A percentile compares a stretch with the other conserved stretches of the same genome.
Evolutionary conservation across 2,329 filamentous ascomycete species (phyloP).

Genomic region (Alternaria longipes): DNA sequence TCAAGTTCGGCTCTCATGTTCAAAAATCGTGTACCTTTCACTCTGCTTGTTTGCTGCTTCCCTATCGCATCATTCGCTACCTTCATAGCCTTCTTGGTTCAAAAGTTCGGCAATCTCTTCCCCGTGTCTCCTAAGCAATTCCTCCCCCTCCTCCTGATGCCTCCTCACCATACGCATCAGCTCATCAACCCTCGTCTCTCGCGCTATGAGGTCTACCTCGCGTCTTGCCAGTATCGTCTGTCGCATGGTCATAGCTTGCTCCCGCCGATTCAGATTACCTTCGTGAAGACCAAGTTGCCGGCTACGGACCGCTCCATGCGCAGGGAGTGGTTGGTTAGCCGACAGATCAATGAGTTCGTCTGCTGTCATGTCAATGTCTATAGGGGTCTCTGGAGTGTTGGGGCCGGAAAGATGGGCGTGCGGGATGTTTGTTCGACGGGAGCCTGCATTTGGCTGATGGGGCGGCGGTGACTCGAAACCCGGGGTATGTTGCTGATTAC

Average conservation of each 20-base stretch:
- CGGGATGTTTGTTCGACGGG: background rate
- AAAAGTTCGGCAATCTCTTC: background rate
- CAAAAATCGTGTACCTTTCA: background rate
- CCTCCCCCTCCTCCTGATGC: slow-evolving; percentile 16
- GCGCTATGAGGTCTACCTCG: background rate
- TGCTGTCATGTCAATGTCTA: background rate
- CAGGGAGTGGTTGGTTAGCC: background rate
- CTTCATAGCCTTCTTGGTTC: background rate
- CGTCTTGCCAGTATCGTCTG: background rate
- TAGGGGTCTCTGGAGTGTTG: background rate
- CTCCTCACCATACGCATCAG: background rate
- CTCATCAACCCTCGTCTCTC: background rate
- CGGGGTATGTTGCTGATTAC: background rate
- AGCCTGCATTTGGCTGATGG: background rate
- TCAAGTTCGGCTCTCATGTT: background rate
- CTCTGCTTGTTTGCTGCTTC: background rate
- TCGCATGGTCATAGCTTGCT: background rate
- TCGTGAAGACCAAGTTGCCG: background rate
- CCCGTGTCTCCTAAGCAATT: slow-evolving; percentile 10
- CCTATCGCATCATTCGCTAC: background rate
- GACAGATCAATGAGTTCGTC: background rate
- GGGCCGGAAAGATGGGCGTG: background rate
- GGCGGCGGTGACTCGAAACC: background rate
- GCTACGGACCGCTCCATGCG: background rate
- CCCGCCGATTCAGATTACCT: background rate